Evolutionary conservation across 2,329 filamentous ascomycete genomes (phyloP).

Genomic region (Sporothrix inflata): DNA sequence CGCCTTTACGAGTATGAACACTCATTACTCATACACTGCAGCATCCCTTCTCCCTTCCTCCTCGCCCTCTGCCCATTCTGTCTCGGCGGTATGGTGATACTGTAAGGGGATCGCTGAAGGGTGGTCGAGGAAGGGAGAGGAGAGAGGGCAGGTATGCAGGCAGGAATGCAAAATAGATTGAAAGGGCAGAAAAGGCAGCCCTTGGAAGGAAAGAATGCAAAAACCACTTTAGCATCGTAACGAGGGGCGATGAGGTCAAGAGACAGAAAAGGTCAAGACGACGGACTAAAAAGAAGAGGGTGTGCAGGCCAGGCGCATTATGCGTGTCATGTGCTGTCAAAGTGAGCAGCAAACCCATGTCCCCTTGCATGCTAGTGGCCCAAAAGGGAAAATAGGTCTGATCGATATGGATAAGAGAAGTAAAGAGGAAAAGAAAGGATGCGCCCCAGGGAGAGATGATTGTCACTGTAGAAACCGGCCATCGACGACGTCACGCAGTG

Average conservation of each 20-base stretch:
- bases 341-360: conserved; percentile 21
- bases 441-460: neutral
- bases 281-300: neutral
- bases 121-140: neutral
- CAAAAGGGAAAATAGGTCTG: conserved; percentile 6
- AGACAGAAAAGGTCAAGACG: neutral
- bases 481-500: conserved; percentile 20
- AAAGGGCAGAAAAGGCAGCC: neutral
- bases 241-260: neutral
- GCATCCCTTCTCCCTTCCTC: neutral
- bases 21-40: neutral
- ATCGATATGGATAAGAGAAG: neutral
- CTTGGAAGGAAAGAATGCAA: neutral
- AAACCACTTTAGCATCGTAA: conserved; percentile 12
- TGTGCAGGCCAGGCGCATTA: conserved; percentile 18
- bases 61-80: neutral
- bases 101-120: neutral
- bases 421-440: neutral
- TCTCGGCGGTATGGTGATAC: neutral
- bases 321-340: conserved; percentile 25
- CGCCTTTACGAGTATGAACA: neutral
- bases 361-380: conserved; percentile 28
- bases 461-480: conserved; percentile 20
- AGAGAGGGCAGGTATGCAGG: neutral
- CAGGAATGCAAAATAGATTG: conserved; percentile 21